A percentile compares a stretch with the other conserved stretches of the same genome.
Conservation (phyloP, 345 rosid species). For the Corymbia maculata region DNA sequence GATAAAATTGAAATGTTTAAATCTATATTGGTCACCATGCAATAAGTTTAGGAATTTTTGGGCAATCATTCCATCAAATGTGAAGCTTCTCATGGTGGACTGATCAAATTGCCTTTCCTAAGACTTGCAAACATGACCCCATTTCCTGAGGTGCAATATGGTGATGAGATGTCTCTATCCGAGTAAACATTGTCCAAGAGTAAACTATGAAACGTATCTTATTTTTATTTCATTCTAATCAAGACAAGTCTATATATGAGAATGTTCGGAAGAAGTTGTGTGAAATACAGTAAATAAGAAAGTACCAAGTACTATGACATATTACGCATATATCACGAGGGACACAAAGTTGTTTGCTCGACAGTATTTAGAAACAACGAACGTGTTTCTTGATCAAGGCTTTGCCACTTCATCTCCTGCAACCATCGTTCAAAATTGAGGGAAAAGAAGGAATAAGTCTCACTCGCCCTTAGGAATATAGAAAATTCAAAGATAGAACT, state of each 20-base stretch:
- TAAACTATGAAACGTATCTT: background rate
- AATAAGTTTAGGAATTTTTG: too few species aligned
- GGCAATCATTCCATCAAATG: background rate
- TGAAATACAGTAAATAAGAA: background rate
- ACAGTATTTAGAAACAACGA: background rate
- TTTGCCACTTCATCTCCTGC: too few species aligned
- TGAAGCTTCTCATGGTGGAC: background rate
- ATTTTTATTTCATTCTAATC: background rate
- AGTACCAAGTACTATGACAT: background rate
- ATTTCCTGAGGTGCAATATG: background rate
- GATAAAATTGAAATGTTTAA: background rate
- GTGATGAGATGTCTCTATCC: background rate
- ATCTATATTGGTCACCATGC: rapidly evolving
- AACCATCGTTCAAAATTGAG: background rate
- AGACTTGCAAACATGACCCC: background rate
- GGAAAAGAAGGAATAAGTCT: background rate
- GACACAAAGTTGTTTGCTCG: background rate
- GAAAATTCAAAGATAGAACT: background rate
- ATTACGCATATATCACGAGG: background rate
- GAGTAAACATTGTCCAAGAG: background rate
- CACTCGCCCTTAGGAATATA: background rate
- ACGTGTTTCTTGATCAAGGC: background rate
- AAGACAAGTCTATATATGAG: background rate
- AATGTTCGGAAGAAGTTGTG: background rate
- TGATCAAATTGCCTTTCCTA: background rate